Percentiles rank a stretch among this genome's conserved stretches.
Conservation (phyloP, 23 red algal genomes). For the Gracilaria caudata region DNA sequence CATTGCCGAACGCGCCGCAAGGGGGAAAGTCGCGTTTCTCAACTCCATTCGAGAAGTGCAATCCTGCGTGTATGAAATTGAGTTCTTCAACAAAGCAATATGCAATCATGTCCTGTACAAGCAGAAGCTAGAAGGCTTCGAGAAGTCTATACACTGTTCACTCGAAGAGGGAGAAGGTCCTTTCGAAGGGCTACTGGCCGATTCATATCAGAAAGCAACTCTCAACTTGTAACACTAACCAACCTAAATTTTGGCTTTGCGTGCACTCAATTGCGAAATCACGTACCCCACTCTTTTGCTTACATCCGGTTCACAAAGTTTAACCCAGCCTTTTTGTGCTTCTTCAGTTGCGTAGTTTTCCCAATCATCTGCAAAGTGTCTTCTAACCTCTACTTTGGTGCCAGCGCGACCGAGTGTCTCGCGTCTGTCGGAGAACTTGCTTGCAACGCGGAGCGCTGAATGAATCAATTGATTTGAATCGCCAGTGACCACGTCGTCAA, state of each 20-base stretch:
- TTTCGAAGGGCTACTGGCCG: conserved; percentile 45
- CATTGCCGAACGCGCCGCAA: neutral
- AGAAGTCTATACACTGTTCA: conserved; percentile 55
- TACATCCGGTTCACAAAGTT: conserved; percentile 33
- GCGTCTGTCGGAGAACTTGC: neutral
- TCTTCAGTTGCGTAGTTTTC: conserved; percentile 58
- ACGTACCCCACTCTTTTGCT: conserved; percentile 26
- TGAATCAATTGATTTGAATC: conserved; percentile 10
- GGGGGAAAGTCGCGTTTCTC: conserved; percentile 29
- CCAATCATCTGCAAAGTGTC: conserved; percentile 59
- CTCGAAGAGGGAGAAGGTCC: conserved; percentile 46
- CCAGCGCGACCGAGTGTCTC: conserved; percentile 31
- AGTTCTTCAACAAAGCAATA: conserved; percentile 77
- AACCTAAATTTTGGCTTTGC: conserved; percentile 23
- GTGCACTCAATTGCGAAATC: conserved; percentile 13
- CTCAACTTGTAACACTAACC: conserved; percentile 49
- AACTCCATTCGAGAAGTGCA: conserved; percentile 67
- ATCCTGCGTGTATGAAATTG: conserved; percentile 86
- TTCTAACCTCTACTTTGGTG: conserved; percentile 47
- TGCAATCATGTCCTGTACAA: conserved; percentile 65
- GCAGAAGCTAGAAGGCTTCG: conserved; percentile 7
- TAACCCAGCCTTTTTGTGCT: conserved; percentile 38
- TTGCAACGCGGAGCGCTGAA: conserved; percentile 4
- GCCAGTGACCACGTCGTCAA: conserved; percentile 38
- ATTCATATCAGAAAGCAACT: conserved; percentile 42